Conservation (phyloP, 192 early-diverging fungal genomes). For the Backusella luteola region DNA sequence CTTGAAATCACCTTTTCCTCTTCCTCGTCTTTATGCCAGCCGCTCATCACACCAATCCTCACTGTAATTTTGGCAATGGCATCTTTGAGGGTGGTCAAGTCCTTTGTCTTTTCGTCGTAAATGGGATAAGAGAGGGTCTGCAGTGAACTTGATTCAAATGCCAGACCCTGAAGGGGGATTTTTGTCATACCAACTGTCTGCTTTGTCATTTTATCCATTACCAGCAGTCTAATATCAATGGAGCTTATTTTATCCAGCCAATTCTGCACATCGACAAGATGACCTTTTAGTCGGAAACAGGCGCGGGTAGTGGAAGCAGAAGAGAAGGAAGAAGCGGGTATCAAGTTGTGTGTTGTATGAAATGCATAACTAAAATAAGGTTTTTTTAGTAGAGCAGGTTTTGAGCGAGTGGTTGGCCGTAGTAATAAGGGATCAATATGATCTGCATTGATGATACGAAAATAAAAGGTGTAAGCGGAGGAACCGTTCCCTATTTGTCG, state of each 20-base stretch:
- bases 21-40: slow-evolving; percentile 29
- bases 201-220: slow-evolving; percentile 18
- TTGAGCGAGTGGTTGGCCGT: not conserved
- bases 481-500: slow-evolving; percentile 34
- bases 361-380: slow-evolving; percentile 31
- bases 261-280: slow-evolving; percentile 24
- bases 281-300: slow-evolving; percentile 29
- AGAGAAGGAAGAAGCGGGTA: slow-evolving; percentile 23
- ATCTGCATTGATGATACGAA: slow-evolving; percentile 30
- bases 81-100: not conserved
- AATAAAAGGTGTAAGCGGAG: slow-evolving; percentile 29
- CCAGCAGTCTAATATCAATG: not conserved
- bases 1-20: not conserved
- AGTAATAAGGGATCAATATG: slow-evolving; percentile 18
- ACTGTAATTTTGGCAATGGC: slow-evolving; percentile 29
- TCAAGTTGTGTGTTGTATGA: slow-evolving; percentile 15
- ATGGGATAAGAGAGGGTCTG: not conserved
- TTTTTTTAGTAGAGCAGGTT: slow-evolving; percentile 1
- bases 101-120: not conserved
- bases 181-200: slow-evolving; percentile 1
- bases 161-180: not conserved
- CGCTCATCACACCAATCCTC: slow-evolving; percentile 27
- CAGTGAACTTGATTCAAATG: not conserved
- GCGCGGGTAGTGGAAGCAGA: not conserved
- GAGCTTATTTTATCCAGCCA: slow-evolving; percentile 22